Base-by-base conservation (phyloP, 352 stramenopile species). In the Globisporangium abappressorium region DNA sequence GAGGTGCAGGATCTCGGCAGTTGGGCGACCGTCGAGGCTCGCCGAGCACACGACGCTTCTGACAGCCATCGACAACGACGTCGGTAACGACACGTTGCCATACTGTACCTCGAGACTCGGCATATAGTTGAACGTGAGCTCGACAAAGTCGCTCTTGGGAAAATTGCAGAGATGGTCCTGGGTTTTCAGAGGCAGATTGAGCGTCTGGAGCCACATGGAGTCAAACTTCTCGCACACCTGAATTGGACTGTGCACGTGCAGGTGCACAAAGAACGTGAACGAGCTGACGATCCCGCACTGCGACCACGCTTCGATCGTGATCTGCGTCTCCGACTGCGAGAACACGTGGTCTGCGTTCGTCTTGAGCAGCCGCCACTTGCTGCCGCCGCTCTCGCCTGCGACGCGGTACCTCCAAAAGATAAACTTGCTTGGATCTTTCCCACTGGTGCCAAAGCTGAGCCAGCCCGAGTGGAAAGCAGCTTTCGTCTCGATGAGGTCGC, bases 41-140 rank as follows among this genome's bases (percentile, higher is more conserved):
- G 58, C 58, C 0, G 49, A 41, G 36, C 66, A 71, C 20, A 66
- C 60, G 18, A 71, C 34, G 30, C 58, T 24, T 14, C 15, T 43
- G 26, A 66, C 9, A 26, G 26, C 24, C 54, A 67, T 64, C 7
- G 33, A 14, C 51, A 64, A 26, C 43, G 15, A 6, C 54, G 64
- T 64, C 4, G 33, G n/a, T 38, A 64, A 26, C 43, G 15, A 6
- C 30, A 18, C 38, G 57, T 11, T 0, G 20, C 18, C 33, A 4
- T 18, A 59, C 51, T 68, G 20, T 3, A 80, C 60, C 0, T 75
- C 78, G 3, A 72, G 65, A 24, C 74, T 65, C 2, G 78, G 60
- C 1, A 72, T 51, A 56, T 78, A 80, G 53, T 79, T 74, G 34
- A 85, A 83, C 64, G 76, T 83, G 68, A 85, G 69, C 68, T 85